Evolutionary conservation across 225 moss, liverwort and hornwort genomes (phyloP).

Genomic region (Sphagnum contortum): DNA sequence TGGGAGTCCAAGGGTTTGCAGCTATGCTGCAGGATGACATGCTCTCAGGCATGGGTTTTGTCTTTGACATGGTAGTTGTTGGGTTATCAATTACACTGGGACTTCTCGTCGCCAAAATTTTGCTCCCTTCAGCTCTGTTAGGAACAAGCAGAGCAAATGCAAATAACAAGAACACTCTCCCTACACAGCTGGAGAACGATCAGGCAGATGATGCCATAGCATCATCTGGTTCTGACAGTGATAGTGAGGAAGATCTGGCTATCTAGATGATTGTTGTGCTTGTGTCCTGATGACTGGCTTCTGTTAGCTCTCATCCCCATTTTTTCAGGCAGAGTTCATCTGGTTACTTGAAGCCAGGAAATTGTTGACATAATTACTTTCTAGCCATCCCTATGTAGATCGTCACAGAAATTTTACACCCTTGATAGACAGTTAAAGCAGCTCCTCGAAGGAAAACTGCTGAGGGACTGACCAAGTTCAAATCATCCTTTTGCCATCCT

Average conservation of each 20-base stretch:
- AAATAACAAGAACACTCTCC: slow-evolving; percentile 25
- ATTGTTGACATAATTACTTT: too few relatives aligned
- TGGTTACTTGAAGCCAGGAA: too few relatives aligned
- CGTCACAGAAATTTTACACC: too few relatives aligned
- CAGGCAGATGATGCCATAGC: slow-evolving; percentile 10
- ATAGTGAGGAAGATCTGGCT: slow-evolving; percentile 41
- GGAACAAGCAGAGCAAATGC: slow-evolving; percentile 14
- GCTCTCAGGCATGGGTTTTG: slow-evolving; percentile 68
- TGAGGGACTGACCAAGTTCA: too few relatives aligned
- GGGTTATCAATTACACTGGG: slow-evolving; percentile 60
- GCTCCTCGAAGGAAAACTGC: too few relatives aligned
- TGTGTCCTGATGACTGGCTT: too few relatives aligned
- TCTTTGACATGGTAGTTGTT: slow-evolving; percentile 57
- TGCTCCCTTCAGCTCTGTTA: slow-evolving; percentile 41
- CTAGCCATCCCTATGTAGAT: too few relatives aligned
- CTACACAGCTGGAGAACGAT: slow-evolving; percentile 24
- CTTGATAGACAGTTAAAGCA: too few relatives aligned
- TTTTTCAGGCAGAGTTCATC: too few relatives aligned
- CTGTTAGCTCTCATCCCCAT: too few relatives aligned
- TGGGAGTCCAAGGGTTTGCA: slow-evolving; percentile 62
- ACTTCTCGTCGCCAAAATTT: slow-evolving; percentile 52
- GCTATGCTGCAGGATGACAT: slow-evolving; percentile 54
- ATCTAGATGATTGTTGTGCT: slow-evolving; percentile 9
- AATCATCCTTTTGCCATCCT: too few relatives aligned
- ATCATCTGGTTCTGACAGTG: slow-evolving; percentile 16